Conservation (phyloP, 192 early-diverging fungal species). For the Pecoramyces ruminantium region DNA sequence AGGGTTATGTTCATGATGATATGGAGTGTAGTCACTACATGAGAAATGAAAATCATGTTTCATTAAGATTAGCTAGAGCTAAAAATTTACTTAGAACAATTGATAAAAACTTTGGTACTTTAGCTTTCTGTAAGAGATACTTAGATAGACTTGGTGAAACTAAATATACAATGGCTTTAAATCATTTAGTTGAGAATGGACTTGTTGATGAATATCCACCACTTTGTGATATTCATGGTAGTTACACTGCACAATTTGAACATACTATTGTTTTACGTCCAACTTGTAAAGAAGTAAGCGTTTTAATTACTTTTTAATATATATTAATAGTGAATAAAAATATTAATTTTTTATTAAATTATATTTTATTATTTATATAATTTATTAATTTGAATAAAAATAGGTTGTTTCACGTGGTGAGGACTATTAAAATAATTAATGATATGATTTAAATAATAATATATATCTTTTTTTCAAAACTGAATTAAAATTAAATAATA, state of each 20-base stretch:
- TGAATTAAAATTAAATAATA: too few species aligned
- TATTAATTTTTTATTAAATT: too few species aligned
- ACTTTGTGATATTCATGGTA: slow-evolving; percentile 63
- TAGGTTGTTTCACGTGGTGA: not conserved
- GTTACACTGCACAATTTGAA: slow-evolving; percentile 91
- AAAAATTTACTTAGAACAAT: slow-evolving; percentile 64
- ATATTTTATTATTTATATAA: too few species aligned
- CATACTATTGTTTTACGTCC: slow-evolving; percentile 85
- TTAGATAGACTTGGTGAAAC: slow-evolving; percentile 84
- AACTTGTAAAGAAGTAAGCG: slow-evolving; percentile 65
- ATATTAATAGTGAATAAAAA: too few species aligned
- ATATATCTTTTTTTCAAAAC: too few species aligned
- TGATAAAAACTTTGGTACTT: slow-evolving; percentile 75
- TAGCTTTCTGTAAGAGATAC: slow-evolving; percentile 63
- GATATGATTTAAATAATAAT: too few species aligned
- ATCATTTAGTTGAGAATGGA: slow-evolving; percentile 65
- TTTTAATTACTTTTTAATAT: too few species aligned
- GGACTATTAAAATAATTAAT: not conserved
- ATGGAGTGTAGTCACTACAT: slow-evolving; percentile 85
- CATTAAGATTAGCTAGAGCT: slow-evolving; percentile 49
- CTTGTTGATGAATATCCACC: slow-evolving; percentile 79
- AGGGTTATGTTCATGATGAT: slow-evolving; percentile 75
- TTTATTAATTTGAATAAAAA: too few species aligned
- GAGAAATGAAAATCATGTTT: slow-evolving; percentile 41
- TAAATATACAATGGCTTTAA: slow-evolving; percentile 73